Evolutionary conservation across 2,329 filamentous ascomycete genomes (phyloP), one percentile per base, ranked within the genome.

Genomic region (Botrytis hyacinthi): DNA sequence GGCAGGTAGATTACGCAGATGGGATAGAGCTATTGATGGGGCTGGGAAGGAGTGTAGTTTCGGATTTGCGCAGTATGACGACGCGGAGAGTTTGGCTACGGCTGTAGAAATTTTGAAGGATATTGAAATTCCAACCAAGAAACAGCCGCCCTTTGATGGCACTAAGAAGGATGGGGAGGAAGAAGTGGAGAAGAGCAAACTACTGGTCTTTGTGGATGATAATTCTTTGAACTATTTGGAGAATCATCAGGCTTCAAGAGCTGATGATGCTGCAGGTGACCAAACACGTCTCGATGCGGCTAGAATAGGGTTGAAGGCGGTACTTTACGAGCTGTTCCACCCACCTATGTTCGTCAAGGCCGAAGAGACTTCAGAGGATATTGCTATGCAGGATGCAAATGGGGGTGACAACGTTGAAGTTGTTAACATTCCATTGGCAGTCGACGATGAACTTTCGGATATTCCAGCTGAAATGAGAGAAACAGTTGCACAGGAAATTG

Each of bases 391-490:
- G 65, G 91, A 93, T 75, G 83, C 81, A 29, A 87, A 86, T 0
- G 82, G 86, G 54, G 89, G 89, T 57, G 90, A 90, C 48, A 89
- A 90, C 72, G 90, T 93, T 9, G 94, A 97, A 82, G 91, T 98
- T 57, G 91, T 97, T 76, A 97, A 95, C 73, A 97, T 98, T 74
- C 92, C 94, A 6, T 87, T 97, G 46, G 90, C 91, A 1, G 89
- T 92, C 70, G 96, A 99, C 76, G 97, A 99, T 80, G 96, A 99
- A 80, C 86, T 99, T 62, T 92, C 95, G 32, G 96, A 99, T 79
- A 98, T 99, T 66, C 96, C 96, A 0, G 92, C 93, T 0, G 96
- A 98, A 81, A 97, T 97, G 94, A 91, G 96, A 37, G 96, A 97
- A 81, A 95, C 94, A 0, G 96, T 99, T 26, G 93, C 96, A 0